Conservation (phyloP, 495 filamentous ascomycete species). For the Cercophora sp. region DNA sequence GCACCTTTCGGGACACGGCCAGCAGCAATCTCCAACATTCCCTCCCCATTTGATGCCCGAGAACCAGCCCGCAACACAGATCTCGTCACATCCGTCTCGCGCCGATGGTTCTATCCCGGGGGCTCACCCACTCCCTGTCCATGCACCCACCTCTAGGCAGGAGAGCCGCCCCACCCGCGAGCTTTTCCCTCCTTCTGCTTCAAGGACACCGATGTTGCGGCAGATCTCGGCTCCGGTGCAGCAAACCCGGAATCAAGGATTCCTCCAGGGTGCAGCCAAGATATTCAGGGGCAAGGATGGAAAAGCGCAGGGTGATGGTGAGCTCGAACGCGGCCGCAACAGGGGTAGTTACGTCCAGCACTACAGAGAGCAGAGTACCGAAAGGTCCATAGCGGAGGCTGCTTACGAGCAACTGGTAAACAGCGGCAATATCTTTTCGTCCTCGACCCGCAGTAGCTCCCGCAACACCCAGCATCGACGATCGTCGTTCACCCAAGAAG, state of each 20-base stretch:
- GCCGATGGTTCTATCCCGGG: slow-evolving; percentile 9
- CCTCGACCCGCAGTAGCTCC: slow-evolving; percentile 21
- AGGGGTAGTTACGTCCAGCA: slow-evolving; percentile 22
- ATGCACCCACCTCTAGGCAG: neutral
- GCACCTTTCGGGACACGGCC: no score
- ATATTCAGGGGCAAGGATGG: slow-evolving; percentile 18
- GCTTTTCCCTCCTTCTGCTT: slow-evolving; percentile 30
- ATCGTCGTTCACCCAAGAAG: slow-evolving; percentile 26
- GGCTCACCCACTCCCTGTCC: neutral
- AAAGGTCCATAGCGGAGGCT: slow-evolving; percentile 21
- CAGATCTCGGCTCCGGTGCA: slow-evolving; percentile 20
- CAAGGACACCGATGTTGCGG: slow-evolving; percentile 31
- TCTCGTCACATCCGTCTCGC: slow-evolving; percentile 8
- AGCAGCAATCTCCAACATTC: no score
- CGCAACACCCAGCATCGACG: slow-evolving; percentile 20
- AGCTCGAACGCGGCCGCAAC: slow-evolving; percentile 15
- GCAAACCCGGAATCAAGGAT: slow-evolving; percentile 20
- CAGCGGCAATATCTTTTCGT: slow-evolving; percentile 12
- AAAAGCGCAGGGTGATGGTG: slow-evolving; percentile 6
- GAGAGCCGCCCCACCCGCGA: slow-evolving; percentile 18
- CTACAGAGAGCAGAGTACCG: slow-evolving; percentile 25
- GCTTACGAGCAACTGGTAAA: slow-evolving; percentile 23
- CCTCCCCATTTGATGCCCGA: no score
- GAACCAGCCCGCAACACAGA: no score
- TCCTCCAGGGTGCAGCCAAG: slow-evolving; percentile 21